These are phyloP conservation scores for Rheum nobile DNA, from an alignment of 148 eudicot genomes.

Conservation along the genomic window DNA sequence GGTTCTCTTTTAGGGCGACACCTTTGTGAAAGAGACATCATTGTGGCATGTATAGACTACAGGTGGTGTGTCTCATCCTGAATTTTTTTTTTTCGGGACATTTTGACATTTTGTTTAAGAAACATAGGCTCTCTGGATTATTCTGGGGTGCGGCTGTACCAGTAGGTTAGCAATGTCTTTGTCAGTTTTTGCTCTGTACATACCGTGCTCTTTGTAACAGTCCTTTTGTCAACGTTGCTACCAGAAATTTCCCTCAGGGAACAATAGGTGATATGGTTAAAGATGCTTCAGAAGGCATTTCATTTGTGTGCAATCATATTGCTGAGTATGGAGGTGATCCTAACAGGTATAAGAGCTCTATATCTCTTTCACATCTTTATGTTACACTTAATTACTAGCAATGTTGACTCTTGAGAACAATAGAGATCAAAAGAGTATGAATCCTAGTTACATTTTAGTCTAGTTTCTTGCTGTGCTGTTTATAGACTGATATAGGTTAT, in stretches of 20 bases:
- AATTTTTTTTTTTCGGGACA: background rate
- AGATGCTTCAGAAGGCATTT: conserved; percentile 83
- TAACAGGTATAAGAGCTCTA: conserved; percentile 37
- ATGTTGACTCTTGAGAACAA: background rate
- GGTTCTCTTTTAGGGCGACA: conserved; percentile 68
- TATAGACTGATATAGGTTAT: background rate
- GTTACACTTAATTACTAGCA: background rate
- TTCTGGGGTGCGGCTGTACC: background rate
- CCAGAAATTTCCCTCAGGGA: conserved; percentile 94
- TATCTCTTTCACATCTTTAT: background rate
- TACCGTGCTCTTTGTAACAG: background rate
- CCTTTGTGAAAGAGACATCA: conserved; percentile 55
- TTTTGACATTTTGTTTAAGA: background rate
- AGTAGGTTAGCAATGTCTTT: background rate
- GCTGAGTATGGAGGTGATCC: conserved; percentile 98
- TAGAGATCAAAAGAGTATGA: background rate
- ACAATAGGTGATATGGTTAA: conserved; percentile 89
- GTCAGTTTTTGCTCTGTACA: background rate
- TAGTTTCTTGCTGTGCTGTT: background rate
- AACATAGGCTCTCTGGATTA: background rate
- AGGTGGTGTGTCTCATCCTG: conserved; percentile 27
- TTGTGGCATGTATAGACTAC: conserved; percentile 81
- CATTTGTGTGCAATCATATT: conserved; percentile 83
- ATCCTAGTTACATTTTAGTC: background rate
- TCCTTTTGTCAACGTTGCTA: background rate